Evolutionary conservation across 1,284 basidiomycete species (phyloP), one percentile per base, ranked within the genome.

Genomic region (Leucoagaricus sp.): DNA sequence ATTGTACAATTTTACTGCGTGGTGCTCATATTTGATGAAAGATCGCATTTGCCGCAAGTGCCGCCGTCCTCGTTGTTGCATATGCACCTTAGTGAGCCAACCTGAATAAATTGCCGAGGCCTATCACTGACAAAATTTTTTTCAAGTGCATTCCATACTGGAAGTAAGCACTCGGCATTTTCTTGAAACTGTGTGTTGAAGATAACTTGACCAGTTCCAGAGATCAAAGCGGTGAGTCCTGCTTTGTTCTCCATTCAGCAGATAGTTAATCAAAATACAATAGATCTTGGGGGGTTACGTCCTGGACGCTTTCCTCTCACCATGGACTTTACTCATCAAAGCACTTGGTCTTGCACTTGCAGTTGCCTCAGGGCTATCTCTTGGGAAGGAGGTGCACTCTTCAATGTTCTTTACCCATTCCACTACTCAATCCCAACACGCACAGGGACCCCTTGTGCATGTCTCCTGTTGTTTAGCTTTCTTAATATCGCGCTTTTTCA

Each of bases 291-390:
- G 84, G 42, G 87, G 87, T 52, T 89, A 88, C 64, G 86, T 89
- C 15, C 79, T 91, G 44, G 85, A 88, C 62, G 75, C 81, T 1
- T 89, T 89, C 65, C 75, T 91, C 9, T 79, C 83, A n/a, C 80
- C 85, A 0, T 88, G 86, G 86, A 89, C 85, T 0, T 77, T 91
- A 15, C 71, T 90, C 41, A 89, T 91, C 65, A 93, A 93, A 69
- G 83, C 86, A 0, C 70, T 93, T 45, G 91, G 90, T 6, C 76
- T 93, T 29, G 87, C 89, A 5, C 78, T 94, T 8, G 79, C 88
- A 1, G 89, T 91, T n/a, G 87, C 87, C 0, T 90, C 87, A 9
- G 89, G 89, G 0, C 73, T 92, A 13, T 89, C 87, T 2, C 72
- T 92, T 19, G 89, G 89, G 9, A 91, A 92, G 71, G 86, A 89